phyloP scores from a whole-genome alignment of 2,329 filamentous ascomycete species.

The Paraphaeosphaeria minitans region DNA sequence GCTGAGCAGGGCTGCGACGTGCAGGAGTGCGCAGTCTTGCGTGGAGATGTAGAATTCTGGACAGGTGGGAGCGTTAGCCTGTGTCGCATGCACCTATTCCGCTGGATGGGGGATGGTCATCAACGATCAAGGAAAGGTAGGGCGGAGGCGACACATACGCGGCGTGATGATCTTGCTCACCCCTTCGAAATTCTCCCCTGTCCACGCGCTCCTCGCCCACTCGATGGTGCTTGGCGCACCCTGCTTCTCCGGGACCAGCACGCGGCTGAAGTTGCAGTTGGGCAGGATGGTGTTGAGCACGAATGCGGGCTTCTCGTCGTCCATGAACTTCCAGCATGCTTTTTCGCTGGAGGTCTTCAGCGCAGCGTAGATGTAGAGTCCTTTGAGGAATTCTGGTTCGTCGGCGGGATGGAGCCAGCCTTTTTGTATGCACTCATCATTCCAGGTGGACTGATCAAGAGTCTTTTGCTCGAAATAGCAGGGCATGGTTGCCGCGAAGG shows the following conservation, averaged over 20 bases:
- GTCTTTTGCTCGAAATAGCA: slow-evolving; percentile 41
- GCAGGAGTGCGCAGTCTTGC: slow-evolving; percentile 52
- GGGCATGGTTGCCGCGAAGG: slow-evolving; percentile 42
- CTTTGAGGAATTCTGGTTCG: slow-evolving; percentile 24
- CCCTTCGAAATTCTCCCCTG: slow-evolving; percentile 47
- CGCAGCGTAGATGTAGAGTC: slow-evolving; percentile 49
- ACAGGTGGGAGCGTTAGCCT: too few relatives aligned
- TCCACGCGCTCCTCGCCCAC: slow-evolving; percentile 31
- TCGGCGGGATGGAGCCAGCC: slow-evolving; percentile 38
- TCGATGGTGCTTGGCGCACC: slow-evolving; percentile 36
- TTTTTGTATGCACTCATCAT: slow-evolving; percentile 41
- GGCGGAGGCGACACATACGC: slow-evolving; percentile 16
- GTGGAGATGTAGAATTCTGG: slow-evolving; percentile 34
- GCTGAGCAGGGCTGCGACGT: slow-evolving; percentile 58
- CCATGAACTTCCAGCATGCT: slow-evolving; percentile 54
- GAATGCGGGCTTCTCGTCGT: slow-evolving; percentile 52
- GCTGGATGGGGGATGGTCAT: background rate
- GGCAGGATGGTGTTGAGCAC: slow-evolving; percentile 49
- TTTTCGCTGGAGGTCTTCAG: slow-evolving; percentile 56
- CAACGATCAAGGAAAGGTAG: background rate
- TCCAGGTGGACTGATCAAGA: slow-evolving; percentile 42
- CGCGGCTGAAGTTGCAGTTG: slow-evolving; percentile 44
- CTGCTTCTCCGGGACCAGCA: slow-evolving; percentile 44
- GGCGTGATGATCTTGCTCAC: slow-evolving; percentile 50
- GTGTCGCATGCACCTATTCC: too few relatives aligned